Evolutionary conservation across 208 protist species (phyloP).

Genomic region (Leishmania gerbilli): DNA sequence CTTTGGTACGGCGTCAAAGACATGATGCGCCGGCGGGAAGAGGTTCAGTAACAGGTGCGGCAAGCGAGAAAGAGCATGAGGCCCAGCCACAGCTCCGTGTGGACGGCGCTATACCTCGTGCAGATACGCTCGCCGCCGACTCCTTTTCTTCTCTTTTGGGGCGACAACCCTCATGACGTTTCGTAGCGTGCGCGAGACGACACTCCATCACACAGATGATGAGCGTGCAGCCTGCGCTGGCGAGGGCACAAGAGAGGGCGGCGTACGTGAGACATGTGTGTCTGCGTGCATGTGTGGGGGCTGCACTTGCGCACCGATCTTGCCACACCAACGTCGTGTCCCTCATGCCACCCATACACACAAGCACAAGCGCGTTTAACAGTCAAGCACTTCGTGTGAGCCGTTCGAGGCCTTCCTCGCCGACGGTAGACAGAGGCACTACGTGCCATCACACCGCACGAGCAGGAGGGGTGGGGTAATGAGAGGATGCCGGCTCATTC

Average conservation of each 20-base stretch:
- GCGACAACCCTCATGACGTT: background rate
- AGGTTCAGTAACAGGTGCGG: background rate
- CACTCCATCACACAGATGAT: background rate
- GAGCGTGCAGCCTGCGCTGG: background rate
- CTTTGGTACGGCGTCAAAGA: background rate
- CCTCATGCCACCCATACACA: background rate
- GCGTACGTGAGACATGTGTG: background rate
- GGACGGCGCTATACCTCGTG: background rate
- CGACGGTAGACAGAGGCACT: background rate
- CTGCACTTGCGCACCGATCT: background rate
- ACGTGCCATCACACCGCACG: background rate
- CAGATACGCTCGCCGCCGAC: background rate
- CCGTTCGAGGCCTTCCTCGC: background rate
- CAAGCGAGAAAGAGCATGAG: background rate
- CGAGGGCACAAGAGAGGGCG: background rate
- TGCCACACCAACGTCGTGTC: background rate
- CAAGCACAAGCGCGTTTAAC: background rate
- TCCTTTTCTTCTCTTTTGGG: background rate
- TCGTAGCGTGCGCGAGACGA: background rate
- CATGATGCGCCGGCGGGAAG: background rate
- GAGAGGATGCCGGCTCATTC: background rate
- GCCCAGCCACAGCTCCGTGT: background rate
- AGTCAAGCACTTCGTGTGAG: background rate
- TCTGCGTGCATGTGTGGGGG: background rate
- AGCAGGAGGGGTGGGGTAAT: background rate